A percentile compares a stretch with the other conserved stretches of the same genome.
These are phyloP conservation scores for Ramularia endophylla DNA, from an alignment of 2,329 filamentous ascomycete species.

Conservation along the genomic window DNA sequence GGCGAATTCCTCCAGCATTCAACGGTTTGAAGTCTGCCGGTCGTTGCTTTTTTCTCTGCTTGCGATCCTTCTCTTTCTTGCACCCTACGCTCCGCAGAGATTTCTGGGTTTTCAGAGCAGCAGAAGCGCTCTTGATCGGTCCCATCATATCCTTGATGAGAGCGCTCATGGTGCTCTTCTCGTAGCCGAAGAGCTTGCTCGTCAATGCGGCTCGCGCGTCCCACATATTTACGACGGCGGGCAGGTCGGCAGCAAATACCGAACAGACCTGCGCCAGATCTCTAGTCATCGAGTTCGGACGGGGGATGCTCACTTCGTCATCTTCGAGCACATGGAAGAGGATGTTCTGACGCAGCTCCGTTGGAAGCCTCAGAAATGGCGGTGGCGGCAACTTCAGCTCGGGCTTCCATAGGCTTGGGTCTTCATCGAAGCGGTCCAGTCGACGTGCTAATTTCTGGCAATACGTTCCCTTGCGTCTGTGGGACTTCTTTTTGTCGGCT, in stretches of 20 bases:
- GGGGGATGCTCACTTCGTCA: conserved; percentile 7
- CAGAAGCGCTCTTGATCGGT: neutral
- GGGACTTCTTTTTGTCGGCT: conserved; percentile 1
- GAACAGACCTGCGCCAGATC: conserved; percentile 9
- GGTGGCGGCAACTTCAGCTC: neutral
- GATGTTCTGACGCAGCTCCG: conserved; percentile 12
- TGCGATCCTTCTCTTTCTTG: too few relatives aligned
- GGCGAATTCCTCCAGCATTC: too few relatives aligned
- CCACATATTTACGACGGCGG: conserved; percentile 8
- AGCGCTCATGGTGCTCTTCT: conserved; percentile 1
- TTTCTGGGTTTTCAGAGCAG: too few relatives aligned
- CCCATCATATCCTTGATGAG: neutral
- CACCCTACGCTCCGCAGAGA: too few relatives aligned
- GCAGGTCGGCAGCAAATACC: conserved; percentile 7
- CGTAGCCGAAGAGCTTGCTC: conserved; percentile 3
- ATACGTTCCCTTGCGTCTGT: conserved; percentile 6
- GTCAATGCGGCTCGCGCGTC: conserved; percentile 1
- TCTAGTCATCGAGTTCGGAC: conserved; percentile 4
- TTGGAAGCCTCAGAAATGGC: conserved; percentile 8
- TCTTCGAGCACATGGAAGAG: conserved; percentile 11
- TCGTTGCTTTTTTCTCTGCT: too few relatives aligned
- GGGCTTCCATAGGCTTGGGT: neutral
- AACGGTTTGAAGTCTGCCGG: too few relatives aligned
- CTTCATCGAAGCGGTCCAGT: conserved; percentile 8
- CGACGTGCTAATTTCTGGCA: conserved; percentile 9